A percentile compares a stretch with the other conserved stretches of the same genome.
Evolutionary conservation across 768 basidiomycete genomes (phyloP).

Genomic region (Lyophyllum shimeji): DNA sequence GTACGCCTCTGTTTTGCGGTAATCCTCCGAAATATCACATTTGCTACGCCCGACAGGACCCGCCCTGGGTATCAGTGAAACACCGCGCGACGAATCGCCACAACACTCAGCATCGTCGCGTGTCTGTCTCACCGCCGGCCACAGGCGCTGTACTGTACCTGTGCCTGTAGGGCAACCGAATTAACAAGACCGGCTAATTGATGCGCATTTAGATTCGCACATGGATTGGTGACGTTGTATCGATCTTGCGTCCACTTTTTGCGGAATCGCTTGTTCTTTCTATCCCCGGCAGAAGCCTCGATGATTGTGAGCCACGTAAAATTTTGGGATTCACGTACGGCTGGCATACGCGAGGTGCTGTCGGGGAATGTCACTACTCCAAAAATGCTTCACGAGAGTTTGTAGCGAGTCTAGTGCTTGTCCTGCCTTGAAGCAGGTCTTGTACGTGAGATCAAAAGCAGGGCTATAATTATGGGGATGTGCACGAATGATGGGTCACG

Average conservation of each 20-base stretch:
- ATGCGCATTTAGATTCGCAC: constrained; percentile 7
- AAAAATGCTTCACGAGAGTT: neutral
- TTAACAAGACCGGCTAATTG: constrained; percentile 10
- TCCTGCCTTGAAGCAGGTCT: neutral
- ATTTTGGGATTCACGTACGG: constrained; percentile 2
- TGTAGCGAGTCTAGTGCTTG: neutral
- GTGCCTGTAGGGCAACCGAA: constrained; percentile 20
- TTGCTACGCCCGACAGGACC: constrained; percentile 3
- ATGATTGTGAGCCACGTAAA: neutral
- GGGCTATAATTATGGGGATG: constrained; percentile 14
- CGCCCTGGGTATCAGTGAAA: neutral
- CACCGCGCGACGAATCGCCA: constrained; percentile 6
- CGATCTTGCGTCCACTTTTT: constrained; percentile 6
- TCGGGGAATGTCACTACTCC: neutral
- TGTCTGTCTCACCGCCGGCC: too few species aligned
- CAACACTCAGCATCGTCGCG: constrained; percentile 3
- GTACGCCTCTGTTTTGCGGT: neutral
- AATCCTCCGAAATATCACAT: constrained; percentile 3
- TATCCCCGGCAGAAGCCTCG: constrained; percentile 8
- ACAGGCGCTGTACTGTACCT: constrained; percentile 12
- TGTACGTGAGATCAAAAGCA: constrained; percentile 13
- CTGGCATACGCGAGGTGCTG: neutral
- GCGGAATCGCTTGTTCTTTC: constrained; percentile 7
- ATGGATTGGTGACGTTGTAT: constrained; percentile 14
- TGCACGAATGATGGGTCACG: constrained; percentile 32